Evolutionary conservation across 2,329 filamentous ascomycete species (phyloP).

Genomic region (Sporothrix brunneoviolacea): DNA sequence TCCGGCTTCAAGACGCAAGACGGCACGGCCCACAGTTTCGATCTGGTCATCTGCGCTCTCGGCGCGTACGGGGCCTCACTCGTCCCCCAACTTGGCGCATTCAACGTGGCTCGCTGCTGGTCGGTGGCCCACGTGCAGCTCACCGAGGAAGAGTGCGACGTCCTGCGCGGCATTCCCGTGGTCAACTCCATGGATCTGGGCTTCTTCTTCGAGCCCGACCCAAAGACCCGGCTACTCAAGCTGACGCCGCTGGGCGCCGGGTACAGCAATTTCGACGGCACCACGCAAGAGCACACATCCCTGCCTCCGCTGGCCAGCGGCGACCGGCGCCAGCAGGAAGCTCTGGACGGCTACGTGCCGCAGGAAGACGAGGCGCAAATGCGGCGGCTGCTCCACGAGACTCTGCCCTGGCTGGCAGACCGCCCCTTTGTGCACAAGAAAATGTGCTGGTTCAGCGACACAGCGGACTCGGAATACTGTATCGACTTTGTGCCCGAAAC

Average conservation of each 20-base stretch:
- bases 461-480: slow-evolving; percentile 52
- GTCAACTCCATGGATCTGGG: slow-evolving; percentile 55
- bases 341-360: not conserved
- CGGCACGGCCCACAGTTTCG: not conserved
- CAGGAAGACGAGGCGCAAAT: slow-evolving; percentile 45
- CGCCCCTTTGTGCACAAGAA: slow-evolving; percentile 48
- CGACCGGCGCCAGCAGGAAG: not conserved
- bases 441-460: slow-evolving; percentile 59
- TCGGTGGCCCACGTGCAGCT: slow-evolving; percentile 53
- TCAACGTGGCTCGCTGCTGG: slow-evolving; percentile 5
- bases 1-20: not conserved
- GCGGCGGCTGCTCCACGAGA: slow-evolving; percentile 43
- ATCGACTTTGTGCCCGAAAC: slow-evolving; percentile 51
- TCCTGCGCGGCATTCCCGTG: slow-evolving; percentile 51
- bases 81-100: not conserved
- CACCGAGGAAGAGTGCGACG: slow-evolving; percentile 44
- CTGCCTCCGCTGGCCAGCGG: not conserved
- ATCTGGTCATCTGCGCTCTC: not conserved
- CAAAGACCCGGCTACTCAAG: slow-evolving; percentile 50
- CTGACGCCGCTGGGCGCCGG: slow-evolving; percentile 53
- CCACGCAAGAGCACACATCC: slow-evolving; percentile 16
- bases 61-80: not conserved
- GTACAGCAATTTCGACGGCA: slow-evolving; percentile 38
- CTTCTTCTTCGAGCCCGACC: slow-evolving; percentile 60
- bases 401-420: slow-evolving; percentile 45